Conservation (phyloP, 495 filamentous ascomycete species). For the Tetracladium setigerum region DNA sequence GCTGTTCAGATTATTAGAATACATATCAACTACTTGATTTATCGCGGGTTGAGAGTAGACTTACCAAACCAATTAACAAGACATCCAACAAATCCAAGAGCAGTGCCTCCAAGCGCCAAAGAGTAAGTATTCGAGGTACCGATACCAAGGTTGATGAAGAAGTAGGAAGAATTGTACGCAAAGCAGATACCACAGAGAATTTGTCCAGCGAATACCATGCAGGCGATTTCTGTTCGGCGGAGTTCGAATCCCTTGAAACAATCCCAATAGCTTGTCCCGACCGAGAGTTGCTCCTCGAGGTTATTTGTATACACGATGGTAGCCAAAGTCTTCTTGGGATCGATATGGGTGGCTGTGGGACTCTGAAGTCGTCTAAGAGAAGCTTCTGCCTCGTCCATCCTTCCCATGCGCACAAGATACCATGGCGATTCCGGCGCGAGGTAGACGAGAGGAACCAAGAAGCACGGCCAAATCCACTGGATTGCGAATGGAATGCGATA, state of each 20-base stretch:
- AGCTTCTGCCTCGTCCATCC: conserved; percentile 37
- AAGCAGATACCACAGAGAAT: conserved; percentile 31
- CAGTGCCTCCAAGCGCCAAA: conserved; percentile 1
- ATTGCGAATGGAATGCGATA: conserved; percentile 50
- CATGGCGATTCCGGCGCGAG: conserved; percentile 43
- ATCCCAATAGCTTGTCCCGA: conserved; percentile 45
- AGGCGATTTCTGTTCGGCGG: conserved; percentile 47
- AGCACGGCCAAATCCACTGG: conserved; percentile 48
- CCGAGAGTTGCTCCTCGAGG: conserved; percentile 48
- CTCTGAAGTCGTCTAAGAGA: conserved; percentile 38
- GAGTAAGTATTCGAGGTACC: conserved; percentile 3
- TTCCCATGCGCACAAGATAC: conserved; percentile 49
- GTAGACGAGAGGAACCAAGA: conserved; percentile 29
- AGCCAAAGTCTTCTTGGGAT: conserved; percentile 37
- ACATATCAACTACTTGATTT: conserved; percentile 38
- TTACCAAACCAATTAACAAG: conserved; percentile 6
- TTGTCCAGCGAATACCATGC: conserved; percentile 40
- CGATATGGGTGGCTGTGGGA: conserved; percentile 30
- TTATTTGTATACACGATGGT: conserved; percentile 56
- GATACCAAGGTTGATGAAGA: conserved; percentile 8
- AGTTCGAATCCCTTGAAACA: conserved; percentile 45
- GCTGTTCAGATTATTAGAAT: conserved; percentile 42
- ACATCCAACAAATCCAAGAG: conserved; percentile 1
- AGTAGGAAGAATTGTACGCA: conserved; percentile 6
- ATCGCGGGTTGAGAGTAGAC: conserved; percentile 39